Evolutionary conservation across 2,329 filamentous ascomycete species (phyloP), one percentile per base, ranked within the genome.

Genomic region (Trichophaea hybrida): DNA sequence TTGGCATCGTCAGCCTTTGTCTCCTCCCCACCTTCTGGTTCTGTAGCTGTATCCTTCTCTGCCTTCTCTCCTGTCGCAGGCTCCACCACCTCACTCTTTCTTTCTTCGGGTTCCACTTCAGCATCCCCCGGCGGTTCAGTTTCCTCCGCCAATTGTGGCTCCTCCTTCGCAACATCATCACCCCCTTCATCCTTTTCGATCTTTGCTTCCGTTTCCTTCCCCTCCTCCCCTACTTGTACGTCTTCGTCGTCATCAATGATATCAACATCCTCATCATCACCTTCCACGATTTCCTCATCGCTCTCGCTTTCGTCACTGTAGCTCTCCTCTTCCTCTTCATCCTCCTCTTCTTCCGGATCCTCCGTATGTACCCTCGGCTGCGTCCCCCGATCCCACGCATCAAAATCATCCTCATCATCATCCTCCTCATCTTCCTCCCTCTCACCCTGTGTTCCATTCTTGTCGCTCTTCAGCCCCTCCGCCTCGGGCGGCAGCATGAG

Each of bases 401-500:
- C 74, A 50, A 71, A 67, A 53, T 75, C 74, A 51, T 75, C 72
- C 33, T 46, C 59, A 24, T 24, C 59, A 24, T 24, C 24, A 1
- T 24, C 24, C 34, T 37, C 58, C 61, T 44, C 69, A 55, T 64
- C 66, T 12, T 69, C 64, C 60, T 49, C 74, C 64, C 75, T 69
- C 72, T 69, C 34, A 74, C 71, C 35, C 67, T 68, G 13, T 69
- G 69, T 52, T 64, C 64, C 32, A 66, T 58, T 43, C 70, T 67
- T 62, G 24, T 33, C 50, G 5, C 70, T 72, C 8, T 73, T 70
- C 58, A 81, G 78, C 0, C 90, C 91, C 72, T 97, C 91, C 2
- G 93, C 91, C 72, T 97, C 91, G 1, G 86, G 82, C 0, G 93
- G 91, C 49, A 98, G 82, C 61, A 94, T 97, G 74, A 97, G 96